Percentiles rank a stretch among this genome's conserved stretches.
phyloP scores from a whole-genome alignment of 192 early-diverging fungal genomes.

The Gryganskiella cystojenkinii region DNA sequence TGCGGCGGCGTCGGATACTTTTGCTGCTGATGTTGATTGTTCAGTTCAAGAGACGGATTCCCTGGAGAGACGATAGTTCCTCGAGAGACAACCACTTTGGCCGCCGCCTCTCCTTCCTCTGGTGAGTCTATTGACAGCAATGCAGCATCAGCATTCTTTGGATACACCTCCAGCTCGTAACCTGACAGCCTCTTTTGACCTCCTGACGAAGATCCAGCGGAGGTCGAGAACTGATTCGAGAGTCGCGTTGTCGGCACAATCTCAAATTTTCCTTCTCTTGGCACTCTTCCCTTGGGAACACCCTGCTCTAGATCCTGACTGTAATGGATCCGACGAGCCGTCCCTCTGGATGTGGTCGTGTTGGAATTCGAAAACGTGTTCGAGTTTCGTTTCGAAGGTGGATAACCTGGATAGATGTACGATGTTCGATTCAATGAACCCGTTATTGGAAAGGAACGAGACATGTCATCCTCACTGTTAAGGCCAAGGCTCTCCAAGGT shows the following conservation, averaged over 20 bases:
- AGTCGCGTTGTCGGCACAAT: background rate
- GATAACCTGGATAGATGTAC: background rate
- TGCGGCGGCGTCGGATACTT: too few relatives aligned
- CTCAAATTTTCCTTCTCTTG: constrained; percentile 6
- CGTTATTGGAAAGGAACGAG: too few relatives aligned
- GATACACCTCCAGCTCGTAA: background rate
- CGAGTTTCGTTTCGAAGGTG: background rate
- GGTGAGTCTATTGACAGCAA: too few relatives aligned
- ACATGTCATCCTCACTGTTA: too few relatives aligned
- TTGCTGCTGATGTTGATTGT: too few relatives aligned
- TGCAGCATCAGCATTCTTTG: too few relatives aligned
- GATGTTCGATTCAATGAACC: too few relatives aligned
- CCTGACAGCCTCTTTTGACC: background rate
- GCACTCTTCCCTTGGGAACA: background rate
- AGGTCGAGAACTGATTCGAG: background rate
- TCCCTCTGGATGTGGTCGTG: background rate
- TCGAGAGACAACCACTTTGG: too few relatives aligned
- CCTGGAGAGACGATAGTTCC: too few relatives aligned
- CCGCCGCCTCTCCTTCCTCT: too few relatives aligned
- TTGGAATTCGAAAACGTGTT: constrained; percentile 12
- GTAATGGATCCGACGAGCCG: constrained; percentile 23
- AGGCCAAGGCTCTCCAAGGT: too few relatives aligned
- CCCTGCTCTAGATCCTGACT: constrained; percentile 5
- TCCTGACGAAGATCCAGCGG: background rate
- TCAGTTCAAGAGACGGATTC: too few relatives aligned